phyloP scores from a whole-genome alignment of 768 basidiomycete genomes.

The Rickenella mellea region DNA sequence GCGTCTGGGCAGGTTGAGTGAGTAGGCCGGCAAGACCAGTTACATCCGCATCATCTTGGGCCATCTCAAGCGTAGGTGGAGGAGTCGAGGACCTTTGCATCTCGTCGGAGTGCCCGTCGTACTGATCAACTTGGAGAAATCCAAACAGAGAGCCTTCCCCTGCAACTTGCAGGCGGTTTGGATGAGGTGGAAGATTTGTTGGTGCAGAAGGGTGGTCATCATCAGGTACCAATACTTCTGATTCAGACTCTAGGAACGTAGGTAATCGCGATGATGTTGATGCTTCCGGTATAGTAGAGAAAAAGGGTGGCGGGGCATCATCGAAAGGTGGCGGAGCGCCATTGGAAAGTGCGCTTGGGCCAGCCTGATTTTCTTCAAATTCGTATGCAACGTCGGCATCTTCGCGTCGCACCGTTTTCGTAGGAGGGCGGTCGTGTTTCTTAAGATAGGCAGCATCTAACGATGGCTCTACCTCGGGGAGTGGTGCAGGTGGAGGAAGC shows the following conservation, averaged over 20 bases:
- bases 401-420: conserved; percentile 58
- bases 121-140: conserved; percentile 61
- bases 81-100: conserved; percentile 56
- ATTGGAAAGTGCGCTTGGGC: conserved; percentile 57
- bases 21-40: conserved; percentile 50
- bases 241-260: conserved; percentile 75
- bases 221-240: conserved; percentile 60
- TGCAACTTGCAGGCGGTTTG: conserved; percentile 19
- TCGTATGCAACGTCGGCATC: conserved; percentile 56
- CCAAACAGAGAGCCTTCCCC: conserved; percentile 80
- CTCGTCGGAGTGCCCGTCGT: conserved; percentile 72
- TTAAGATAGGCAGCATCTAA: conserved; percentile 74
- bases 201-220: conserved; percentile 23
- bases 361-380: conserved; percentile 65
- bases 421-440: conserved; percentile 78
- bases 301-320: conserved; percentile 70
- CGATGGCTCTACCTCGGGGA: conserved; percentile 66
- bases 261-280: conserved; percentile 55
- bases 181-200: conserved; percentile 22
- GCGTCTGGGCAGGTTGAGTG: conserved; percentile 39
- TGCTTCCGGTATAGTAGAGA: conserved; percentile 21
- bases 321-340: conserved; percentile 80
- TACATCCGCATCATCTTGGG: conserved; percentile 60
- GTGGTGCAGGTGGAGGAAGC: conserved; percentile 67
- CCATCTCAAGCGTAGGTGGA: conserved; percentile 70